Conservation (phyloP, 805 yeast species). For the Yamadazyma ubonensis region DNA sequence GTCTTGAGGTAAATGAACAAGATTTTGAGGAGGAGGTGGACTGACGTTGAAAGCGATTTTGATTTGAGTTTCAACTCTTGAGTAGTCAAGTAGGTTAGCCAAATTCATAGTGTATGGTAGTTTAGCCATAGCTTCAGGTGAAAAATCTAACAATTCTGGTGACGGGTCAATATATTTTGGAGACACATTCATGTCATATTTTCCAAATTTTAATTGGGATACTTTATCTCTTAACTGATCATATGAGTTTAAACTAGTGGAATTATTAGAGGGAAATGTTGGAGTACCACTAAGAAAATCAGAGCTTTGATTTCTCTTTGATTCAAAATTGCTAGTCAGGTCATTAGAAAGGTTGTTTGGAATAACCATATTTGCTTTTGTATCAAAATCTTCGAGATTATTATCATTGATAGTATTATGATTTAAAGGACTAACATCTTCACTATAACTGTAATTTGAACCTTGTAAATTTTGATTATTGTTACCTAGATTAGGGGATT, state of each 20-base stretch:
- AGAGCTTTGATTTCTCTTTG: not conserved
- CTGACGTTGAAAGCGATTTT: slow-evolving; percentile 65
- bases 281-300: not conserved
- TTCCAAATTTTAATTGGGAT: slow-evolving; percentile 55
- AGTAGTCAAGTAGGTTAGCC: slow-evolving; percentile 67
- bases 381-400: not conserved
- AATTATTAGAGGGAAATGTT: not conserved
- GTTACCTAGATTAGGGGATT: slow-evolving; percentile 1
- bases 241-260: slow-evolving; percentile 8
- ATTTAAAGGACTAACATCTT: slow-evolving; percentile 4
- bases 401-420: not conserved
- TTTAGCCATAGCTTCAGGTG: slow-evolving; percentile 30
- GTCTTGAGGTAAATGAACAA: slow-evolving; percentile 82
- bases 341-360: not conserved
- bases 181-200: slow-evolving; percentile 35
- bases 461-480: not conserved
- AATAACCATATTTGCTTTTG: not conserved
- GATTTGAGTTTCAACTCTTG: slow-evolving; percentile 95
- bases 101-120: slow-evolving; percentile 54
- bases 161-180: slow-evolving; percentile 32
- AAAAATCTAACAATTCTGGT: slow-evolving; percentile 37
- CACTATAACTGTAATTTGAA: slow-evolving; percentile 7
- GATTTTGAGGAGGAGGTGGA: slow-evolving; percentile 73
- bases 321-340: not conserved
- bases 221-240: slow-evolving; percentile 50